Conservation (phyloP, 306 rosid genomes). For the Trifolium repens region DNA sequence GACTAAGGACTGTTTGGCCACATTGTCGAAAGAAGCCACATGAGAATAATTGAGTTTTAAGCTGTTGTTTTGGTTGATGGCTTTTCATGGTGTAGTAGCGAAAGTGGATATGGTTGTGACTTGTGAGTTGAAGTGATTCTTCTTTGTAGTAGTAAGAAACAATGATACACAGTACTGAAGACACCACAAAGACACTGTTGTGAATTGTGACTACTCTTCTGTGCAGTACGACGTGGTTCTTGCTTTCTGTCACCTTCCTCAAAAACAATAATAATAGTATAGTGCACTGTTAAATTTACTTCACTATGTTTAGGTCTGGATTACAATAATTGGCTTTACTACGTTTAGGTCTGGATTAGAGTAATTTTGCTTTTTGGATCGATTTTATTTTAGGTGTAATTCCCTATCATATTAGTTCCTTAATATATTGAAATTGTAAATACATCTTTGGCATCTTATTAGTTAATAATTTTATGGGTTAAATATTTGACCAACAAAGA, state of each 20-base stretch:
- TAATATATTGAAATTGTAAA: too few species aligned
- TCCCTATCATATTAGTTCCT: too few species aligned
- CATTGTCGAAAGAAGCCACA: constrained; percentile 94
- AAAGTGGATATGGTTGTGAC: not conserved
- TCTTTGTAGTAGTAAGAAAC: too few species aligned
- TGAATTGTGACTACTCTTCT: not conserved
- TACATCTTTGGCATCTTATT: too few species aligned
- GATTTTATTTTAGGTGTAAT: too few species aligned
- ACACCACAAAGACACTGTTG: not conserved
- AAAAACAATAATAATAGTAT: constrained; percentile 12
- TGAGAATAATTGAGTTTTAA: constrained; percentile 89
- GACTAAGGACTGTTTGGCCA: constrained; percentile 80
- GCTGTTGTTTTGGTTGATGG: constrained; percentile 68
- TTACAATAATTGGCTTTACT: too few species aligned
- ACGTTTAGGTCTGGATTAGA: too few species aligned
- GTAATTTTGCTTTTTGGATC: too few species aligned
- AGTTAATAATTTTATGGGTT: too few species aligned
- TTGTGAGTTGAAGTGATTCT: not conserved
- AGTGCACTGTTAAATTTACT: not conserved
- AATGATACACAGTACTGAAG: not conserved
- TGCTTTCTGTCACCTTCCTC: constrained; percentile 39
- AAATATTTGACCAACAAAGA: too few species aligned
- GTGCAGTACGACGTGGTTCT: constrained; percentile 32
- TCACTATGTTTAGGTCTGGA: too few species aligned
- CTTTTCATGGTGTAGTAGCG: constrained; percentile 58